phyloP scores from a whole-genome alignment of 805 yeast species.

The Candida fluviatilis region DNA sequence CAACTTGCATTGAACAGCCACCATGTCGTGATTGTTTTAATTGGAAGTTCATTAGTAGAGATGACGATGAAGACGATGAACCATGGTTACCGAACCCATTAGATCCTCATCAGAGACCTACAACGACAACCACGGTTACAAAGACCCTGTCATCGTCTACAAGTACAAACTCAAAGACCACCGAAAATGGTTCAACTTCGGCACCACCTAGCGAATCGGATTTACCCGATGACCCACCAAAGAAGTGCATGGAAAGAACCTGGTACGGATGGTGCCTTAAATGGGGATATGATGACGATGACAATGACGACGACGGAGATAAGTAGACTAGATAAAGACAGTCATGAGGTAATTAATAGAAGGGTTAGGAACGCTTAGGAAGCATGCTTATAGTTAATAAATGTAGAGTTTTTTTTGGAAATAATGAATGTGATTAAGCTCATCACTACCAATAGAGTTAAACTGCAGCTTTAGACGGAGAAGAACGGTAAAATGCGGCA shows the following conservation, averaged over 20 bases:
- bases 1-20: constrained; percentile 68
- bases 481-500: too few relatives aligned
- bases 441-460: too few relatives aligned
- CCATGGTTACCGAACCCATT: constrained; percentile 37
- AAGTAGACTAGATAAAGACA: neutral
- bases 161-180: constrained; percentile 3
- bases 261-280: constrained; percentile 66
- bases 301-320: constrained; percentile 6
- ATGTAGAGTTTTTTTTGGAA: too few relatives aligned
- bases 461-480: too few relatives aligned
- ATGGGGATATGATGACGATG: constrained; percentile 37
- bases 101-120: constrained; percentile 15
- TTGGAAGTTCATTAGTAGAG: constrained; percentile 70
- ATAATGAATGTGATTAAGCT: too few relatives aligned
- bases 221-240: constrained; percentile 22
- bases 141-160: constrained; percentile 3
- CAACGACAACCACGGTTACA: constrained; percentile 1
- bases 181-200: constrained; percentile 5
- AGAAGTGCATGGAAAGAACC: constrained; percentile 50
- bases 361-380: neutral
- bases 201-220: constrained; percentile 9
- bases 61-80: constrained; percentile 35
- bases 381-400: neutral
- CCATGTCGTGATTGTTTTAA: constrained; percentile 88
- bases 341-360: neutral